Evolutionary conservation across 306 rosid species (phyloP).

Genomic region (Rubus parviflorus): DNA sequence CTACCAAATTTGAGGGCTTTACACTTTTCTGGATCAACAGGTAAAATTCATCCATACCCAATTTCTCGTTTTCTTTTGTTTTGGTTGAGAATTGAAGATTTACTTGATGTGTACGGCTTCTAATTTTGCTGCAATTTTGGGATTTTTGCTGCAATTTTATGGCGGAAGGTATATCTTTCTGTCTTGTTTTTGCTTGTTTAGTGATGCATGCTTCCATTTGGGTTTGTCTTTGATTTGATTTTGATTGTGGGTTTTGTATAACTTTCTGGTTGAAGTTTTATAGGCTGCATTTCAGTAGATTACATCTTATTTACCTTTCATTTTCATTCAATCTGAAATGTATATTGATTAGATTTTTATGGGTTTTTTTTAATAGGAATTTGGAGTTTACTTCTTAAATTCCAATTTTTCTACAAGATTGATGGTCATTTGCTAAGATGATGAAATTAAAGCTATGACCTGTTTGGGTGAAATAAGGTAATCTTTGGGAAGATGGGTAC

Average conservation of each 20-base stretch:
- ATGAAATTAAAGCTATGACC: neutral
- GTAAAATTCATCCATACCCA: neutral
- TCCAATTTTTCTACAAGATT: neutral
- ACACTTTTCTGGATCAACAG: conserved; percentile 11
- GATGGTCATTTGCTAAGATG: neutral
- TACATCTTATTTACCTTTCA: neutral
- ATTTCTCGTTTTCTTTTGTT: neutral
- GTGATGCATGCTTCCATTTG: neutral
- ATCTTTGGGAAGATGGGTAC: neutral
- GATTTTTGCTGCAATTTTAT: neutral
- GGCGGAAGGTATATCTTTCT: too few species aligned
- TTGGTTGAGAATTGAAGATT: neutral
- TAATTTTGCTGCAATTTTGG: neutral
- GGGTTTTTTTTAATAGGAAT: neutral
- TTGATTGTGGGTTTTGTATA: conserved; percentile 7
- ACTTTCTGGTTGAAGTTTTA: neutral
- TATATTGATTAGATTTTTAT: neutral
- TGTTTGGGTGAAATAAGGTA: neutral
- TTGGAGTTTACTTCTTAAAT: neutral
- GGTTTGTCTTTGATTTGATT: conserved; percentile 2
- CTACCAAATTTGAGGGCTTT: neutral
- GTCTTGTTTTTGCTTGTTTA: neutral
- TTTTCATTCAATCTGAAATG: neutral
- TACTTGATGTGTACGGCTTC: neutral
- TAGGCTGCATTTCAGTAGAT: neutral